Percentiles rank a stretch among this genome's conserved stretches.
Evolutionary conservation across 192 early-diverging fungal species (phyloP).

Genomic region (Coemansia sp.): DNA sequence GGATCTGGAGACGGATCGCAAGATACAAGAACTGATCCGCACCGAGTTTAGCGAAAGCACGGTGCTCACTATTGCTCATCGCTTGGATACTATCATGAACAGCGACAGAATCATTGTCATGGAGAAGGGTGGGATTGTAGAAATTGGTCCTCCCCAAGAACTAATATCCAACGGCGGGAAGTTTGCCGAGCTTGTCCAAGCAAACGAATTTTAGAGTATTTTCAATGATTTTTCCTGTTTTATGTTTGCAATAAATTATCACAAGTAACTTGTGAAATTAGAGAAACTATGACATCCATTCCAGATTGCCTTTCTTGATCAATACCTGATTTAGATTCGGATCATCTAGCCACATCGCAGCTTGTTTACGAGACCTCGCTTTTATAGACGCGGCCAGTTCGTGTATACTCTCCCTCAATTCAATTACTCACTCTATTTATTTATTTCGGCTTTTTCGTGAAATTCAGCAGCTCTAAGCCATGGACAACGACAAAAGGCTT

Average conservation of each 20-base stretch:
- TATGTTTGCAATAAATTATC: too few species aligned
- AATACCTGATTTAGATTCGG: too few species aligned
- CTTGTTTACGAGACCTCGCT: too few species aligned
- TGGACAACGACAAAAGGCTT: conserved; percentile 3
- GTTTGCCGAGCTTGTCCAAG: conserved; percentile 13
- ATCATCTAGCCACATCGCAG: too few species aligned
- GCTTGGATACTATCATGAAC: conserved; percentile 64
- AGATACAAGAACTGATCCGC: conserved; percentile 41
- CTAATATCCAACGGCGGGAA: conserved; percentile 26
- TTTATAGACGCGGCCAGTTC: not conserved
- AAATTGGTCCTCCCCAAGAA: conserved; percentile 1
- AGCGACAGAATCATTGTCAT: conserved; percentile 66
- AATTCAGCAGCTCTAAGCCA: not conserved
- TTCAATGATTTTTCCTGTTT: too few species aligned
- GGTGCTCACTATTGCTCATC: conserved; percentile 71
- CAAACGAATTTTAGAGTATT: not conserved
- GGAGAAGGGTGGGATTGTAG: conserved; percentile 18
- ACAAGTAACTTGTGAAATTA: too few species aligned
- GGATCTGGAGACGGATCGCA: conserved; percentile 35
- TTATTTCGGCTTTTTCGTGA: not conserved
- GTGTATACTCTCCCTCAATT: not conserved
- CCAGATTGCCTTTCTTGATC: too few species aligned
- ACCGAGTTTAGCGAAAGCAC: conserved; percentile 54
- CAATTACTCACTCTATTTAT: not conserved
- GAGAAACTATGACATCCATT: too few species aligned